Evolutionary conservation across 2,329 filamentous ascomycete genomes (phyloP), one percentile per base, ranked within the genome.

Genomic region (Nemania sp.): DNA sequence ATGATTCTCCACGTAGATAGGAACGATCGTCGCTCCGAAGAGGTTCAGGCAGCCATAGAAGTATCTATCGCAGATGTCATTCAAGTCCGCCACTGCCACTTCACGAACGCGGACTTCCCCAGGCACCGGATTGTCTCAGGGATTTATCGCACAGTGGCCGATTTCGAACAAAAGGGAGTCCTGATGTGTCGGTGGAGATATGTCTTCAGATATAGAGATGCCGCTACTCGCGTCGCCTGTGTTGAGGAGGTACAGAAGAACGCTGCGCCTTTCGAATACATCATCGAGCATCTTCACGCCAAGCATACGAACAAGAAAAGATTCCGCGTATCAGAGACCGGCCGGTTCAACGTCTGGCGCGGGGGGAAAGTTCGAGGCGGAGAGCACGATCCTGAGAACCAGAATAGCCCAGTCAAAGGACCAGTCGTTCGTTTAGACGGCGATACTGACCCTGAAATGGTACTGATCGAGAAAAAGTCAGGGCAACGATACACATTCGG

Each of bases 401-500:
- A 40, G 13, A 60, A 63, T 29, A 37, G 45, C 20, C 51, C 60
- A 10, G 48, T 57, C 29, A 48, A 35, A 34, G 40, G 54, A 7
- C 57, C 54, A 50, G 37, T 69, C 5, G 62, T 63, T 6, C 52
- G 65, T 15, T 12, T 69, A 10, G 71, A 72, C 25, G 59, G 43
- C 5, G 9, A 54, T 11, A 50, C 58, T 5, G 62, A 67, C 2
- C 10, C 59, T n/a, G 50, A 61, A 20, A n/a, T 48, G 3, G 34
- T 63, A 4, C 6, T 40, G 48, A 66, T 68, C 1, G 57, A 48
- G 10, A 70, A 68, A 52, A 63, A 67, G 17, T 61, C 62, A 2
- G 70, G 71, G 1, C 73, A 77, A 49, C 75, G 77, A 56, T 86
- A 86, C 57, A 86, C 83, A 0, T 85, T 86, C 59, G 85, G 80